Conservation (phyloP, 2,329 filamentous ascomycete species). For the Penicillium crustosum region DNA sequence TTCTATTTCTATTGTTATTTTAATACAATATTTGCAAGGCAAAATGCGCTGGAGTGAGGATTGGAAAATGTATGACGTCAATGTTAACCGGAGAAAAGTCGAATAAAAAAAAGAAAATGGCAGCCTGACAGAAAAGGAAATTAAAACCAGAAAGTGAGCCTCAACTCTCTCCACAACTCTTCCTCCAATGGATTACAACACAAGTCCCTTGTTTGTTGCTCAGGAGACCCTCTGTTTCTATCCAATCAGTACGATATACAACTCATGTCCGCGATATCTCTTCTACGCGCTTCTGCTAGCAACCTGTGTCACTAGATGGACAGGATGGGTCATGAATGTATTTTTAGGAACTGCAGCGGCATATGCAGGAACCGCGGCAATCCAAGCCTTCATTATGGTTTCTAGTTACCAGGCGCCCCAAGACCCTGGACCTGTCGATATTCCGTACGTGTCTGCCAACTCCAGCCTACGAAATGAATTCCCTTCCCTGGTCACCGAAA, state of each 20-base stretch:
- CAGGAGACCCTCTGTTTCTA: constrained; percentile 34
- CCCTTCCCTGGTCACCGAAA: constrained; percentile 24
- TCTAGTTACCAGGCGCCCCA: constrained; percentile 15
- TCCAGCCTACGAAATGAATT: constrained; percentile 19
- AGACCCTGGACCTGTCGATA: constrained; percentile 20
- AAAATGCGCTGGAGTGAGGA: neutral
- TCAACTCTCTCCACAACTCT: neutral
- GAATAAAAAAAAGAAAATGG: too few species aligned
- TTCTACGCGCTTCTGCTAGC: constrained; percentile 34
- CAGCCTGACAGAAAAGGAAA: neutral
- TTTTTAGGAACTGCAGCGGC: constrained; percentile 35
- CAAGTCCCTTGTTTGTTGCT: constrained; percentile 27
- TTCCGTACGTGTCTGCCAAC: constrained; percentile 23
- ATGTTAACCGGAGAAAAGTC: neutral
- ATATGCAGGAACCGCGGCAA: constrained; percentile 35
- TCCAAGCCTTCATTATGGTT: constrained; percentile 35
- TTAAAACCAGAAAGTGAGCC: neutral
- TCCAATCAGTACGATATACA: constrained; percentile 36
- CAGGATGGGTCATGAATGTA: constrained; percentile 34
- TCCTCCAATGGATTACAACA: neutral
- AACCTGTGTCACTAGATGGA: constrained; percentile 31
- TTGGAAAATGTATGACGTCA: neutral
- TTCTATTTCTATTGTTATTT: neutral
- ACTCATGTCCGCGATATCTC: constrained; percentile 35
- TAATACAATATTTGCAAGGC: too few species aligned